Percentiles rank a stretch among this genome's conserved stretches.
Conservation (phyloP, 371 early-diverging fungal genomes). For the Syncephalastrum monosporum region DNA sequence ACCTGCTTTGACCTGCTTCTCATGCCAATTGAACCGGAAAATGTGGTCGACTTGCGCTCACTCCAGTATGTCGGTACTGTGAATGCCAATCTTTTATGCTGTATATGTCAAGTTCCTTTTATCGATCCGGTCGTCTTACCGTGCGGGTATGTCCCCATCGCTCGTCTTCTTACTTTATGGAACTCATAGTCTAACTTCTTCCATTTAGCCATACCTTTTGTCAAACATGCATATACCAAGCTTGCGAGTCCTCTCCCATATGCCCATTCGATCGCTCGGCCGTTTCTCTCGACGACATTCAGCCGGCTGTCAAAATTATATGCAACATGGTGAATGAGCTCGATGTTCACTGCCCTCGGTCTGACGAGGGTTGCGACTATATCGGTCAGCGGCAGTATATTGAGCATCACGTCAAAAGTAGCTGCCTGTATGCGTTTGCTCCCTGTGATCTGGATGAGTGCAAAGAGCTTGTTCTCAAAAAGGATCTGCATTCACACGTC, state of each 20-base stretch:
- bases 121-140: constrained; percentile 52
- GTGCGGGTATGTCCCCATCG: constrained; percentile 44
- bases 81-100: constrained; percentile 61
- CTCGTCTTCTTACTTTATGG: neutral
- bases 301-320: constrained; percentile 65
- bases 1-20: too few relatives aligned
- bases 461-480: constrained; percentile 52
- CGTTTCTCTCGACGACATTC: constrained; percentile 37
- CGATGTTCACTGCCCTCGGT: constrained; percentile 56
- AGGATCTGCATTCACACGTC: constrained; percentile 54
- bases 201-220: constrained; percentile 68
- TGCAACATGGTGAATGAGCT: constrained; percentile 72
- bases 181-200: neutral
- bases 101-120: constrained; percentile 63
- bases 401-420: constrained; percentile 52
- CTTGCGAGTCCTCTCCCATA: constrained; percentile 46
- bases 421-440: constrained; percentile 57
- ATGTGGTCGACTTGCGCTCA: constrained; percentile 28
- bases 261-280: constrained; percentile 69
- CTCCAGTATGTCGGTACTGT: constrained; percentile 36
- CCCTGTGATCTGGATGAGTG: constrained; percentile 63
- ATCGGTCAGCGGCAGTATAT: constrained; percentile 62
- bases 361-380: constrained; percentile 56
- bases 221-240: constrained; percentile 56
- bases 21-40: too few relatives aligned